Evolutionary conservation across 2,329 filamentous ascomycete genomes (phyloP).

Genomic region (Cladosporium phlei): DNA sequence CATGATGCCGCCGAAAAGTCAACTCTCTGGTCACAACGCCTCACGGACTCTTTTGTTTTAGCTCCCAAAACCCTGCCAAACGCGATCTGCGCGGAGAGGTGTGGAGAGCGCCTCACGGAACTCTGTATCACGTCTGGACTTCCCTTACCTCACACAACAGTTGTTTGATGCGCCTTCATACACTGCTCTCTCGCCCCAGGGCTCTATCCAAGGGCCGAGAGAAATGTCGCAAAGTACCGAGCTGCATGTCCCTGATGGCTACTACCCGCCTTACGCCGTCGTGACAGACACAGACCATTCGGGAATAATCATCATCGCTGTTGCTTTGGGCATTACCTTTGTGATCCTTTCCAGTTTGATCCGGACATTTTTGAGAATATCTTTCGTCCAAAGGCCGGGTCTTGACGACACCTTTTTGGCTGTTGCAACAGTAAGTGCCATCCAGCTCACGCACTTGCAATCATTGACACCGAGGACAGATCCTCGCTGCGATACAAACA

Average conservation of each 20-base stretch:
- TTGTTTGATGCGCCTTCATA: constrained; percentile 5
- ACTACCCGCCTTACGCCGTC: constrained; percentile 19
- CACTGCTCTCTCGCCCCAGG: constrained; percentile 4
- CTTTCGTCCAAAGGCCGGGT: constrained; percentile 14
- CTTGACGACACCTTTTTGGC: constrained; percentile 18
- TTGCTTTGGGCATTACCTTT: constrained; percentile 17
- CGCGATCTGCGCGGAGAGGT: too few relatives aligned
- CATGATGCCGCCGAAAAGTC: background rate
- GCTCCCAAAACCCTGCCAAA: constrained; percentile 12
- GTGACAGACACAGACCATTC: constrained; percentile 32
- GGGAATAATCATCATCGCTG: constrained; percentile 33
- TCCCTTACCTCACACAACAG: too few relatives aligned
- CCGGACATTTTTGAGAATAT: constrained; percentile 16
- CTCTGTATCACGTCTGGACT: too few relatives aligned
- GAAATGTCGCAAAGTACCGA: constrained; percentile 12
- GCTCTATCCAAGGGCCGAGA: constrained; percentile 1
- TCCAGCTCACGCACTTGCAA: too few relatives aligned
- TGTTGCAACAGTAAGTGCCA: constrained; percentile 13
- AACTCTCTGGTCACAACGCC: constrained; percentile 6
- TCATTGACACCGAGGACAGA: background rate
- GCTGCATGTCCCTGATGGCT: constrained; percentile 18
- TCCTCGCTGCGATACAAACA: constrained; percentile 15
- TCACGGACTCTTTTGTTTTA: constrained; percentile 3
- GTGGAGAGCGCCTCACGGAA: too few relatives aligned
- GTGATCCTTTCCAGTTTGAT: constrained; percentile 16